These are phyloP conservation scores for Termitomyces sp. DNA, from an alignment of 1,284 basidiomycete genomes.

Conservation along the genomic window DNA sequence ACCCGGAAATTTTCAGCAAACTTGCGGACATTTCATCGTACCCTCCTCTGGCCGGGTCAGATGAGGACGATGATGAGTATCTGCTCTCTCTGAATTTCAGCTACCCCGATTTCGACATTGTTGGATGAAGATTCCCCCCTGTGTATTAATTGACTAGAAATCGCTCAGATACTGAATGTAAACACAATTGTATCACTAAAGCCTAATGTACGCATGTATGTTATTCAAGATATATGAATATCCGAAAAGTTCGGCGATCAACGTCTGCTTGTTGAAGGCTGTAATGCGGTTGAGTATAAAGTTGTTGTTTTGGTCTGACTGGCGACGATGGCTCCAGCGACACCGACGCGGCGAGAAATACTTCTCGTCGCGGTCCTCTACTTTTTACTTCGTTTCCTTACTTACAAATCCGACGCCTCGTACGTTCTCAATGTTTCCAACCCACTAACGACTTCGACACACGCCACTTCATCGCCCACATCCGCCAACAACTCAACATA, in stretches of 20 bases:
- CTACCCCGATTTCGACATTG: slow-evolving; percentile 11
- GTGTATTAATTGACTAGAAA: background rate
- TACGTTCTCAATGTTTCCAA: slow-evolving; percentile 11
- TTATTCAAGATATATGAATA: too few relatives aligned
- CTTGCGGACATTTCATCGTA: slow-evolving; percentile 9
- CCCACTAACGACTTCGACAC: slow-evolving; percentile 7
- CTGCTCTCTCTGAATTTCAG: slow-evolving; percentile 14
- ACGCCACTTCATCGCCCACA: slow-evolving; percentile 7
- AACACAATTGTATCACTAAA: background rate
- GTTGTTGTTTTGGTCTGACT: background rate
- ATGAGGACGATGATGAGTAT: slow-evolving; percentile 15
- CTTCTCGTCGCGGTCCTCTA: slow-evolving; percentile 44
- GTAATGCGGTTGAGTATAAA: background rate
- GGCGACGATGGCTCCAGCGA: slow-evolving; percentile 26
- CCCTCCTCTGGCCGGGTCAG: slow-evolving; percentile 6
- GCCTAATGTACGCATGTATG: background rate
- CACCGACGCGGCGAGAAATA: slow-evolving; percentile 46
- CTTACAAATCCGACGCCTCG: slow-evolving; percentile 21
- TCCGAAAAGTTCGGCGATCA: slow-evolving; percentile 7
- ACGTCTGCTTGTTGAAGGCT: background rate
- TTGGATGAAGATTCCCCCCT: background rate
- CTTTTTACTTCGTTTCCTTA: slow-evolving; percentile 37
- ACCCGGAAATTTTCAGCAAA: slow-evolving; percentile 6
- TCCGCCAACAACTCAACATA: slow-evolving; percentile 6
- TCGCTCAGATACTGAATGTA: background rate